phyloP scores from a whole-genome alignment of 371 early-diverging fungal genomes.

The Lichtheimia hyalospora region DNA sequence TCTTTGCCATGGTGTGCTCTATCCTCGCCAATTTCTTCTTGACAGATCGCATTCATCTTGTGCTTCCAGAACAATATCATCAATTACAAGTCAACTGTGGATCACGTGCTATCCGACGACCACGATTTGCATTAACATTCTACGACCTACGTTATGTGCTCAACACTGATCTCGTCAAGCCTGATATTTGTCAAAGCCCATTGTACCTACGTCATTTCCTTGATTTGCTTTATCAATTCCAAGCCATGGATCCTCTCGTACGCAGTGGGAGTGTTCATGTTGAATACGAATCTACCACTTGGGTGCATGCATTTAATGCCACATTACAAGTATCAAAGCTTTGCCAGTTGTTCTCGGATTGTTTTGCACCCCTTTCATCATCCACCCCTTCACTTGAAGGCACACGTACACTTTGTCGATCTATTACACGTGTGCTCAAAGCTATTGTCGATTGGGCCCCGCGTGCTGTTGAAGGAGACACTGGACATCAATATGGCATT shows the following conservation, averaged over 20 bases:
- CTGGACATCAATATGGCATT: not conserved
- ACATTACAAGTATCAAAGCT: conserved; percentile 78
- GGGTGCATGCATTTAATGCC: conserved; percentile 90
- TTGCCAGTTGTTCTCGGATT: conserved; percentile 77
- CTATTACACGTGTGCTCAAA: conserved; percentile 46
- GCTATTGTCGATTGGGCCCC: conserved; percentile 57
- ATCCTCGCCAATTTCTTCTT: conserved; percentile 74
- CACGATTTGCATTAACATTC: conserved; percentile 84
- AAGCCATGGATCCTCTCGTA: conserved; percentile 88
- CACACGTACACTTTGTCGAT: conserved; percentile 31
- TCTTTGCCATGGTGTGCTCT: conserved; percentile 68
- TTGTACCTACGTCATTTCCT: conserved; percentile 75
- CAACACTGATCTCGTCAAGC: conserved; percentile 58
- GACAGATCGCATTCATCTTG: conserved; percentile 47
- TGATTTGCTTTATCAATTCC: conserved; percentile 80
- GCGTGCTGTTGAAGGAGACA: conserved; percentile 23
- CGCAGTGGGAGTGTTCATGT: conserved; percentile 79
- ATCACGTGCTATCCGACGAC: conserved; percentile 70
- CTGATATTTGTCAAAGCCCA: conserved; percentile 52
- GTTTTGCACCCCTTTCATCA: conserved; percentile 43
- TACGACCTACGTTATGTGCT: conserved; percentile 84
- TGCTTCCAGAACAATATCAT: conserved; percentile 34
- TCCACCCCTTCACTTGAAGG: conserved; percentile 14
- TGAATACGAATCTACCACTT: conserved; percentile 87
- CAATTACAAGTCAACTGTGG: conserved; percentile 71